Base-by-base conservation (phyloP, 345 rosid species). In the Eucalyptus albens region DNA sequence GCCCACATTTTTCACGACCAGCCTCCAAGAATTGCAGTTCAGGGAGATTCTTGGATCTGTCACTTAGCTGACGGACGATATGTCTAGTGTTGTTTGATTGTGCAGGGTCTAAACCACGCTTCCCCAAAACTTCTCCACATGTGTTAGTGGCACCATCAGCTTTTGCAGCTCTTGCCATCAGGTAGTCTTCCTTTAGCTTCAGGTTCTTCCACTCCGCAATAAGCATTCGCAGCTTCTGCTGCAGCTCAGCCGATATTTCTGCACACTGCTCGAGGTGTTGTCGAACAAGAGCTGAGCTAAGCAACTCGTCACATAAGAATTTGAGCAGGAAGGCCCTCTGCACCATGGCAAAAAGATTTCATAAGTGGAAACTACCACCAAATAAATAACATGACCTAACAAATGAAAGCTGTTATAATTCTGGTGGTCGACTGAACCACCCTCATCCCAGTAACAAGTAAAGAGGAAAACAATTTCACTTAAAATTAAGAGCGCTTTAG, bases 191-290 rank as follows among this genome's bases (percentile, higher is more conserved):
- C 93, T 92, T 95, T 83, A 93, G 91, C 93, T 93, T 98, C 42
- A 95, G 91, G 88, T 90, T 95, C 94, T 93, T 97, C 97, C 93
- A 94, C 92, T 98, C 98, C 15, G 86, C 89, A 87, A 91, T 92
- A 42, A 94, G 93, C 55, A 97, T 93, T 15, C 99, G 98, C 90
- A 98, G 92, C 90, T 95, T 97, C 94, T 97, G 99, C 94, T 96
- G 99, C 91, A 96, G 90, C 89, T 98, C 99, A 88, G 92, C 92
- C 44, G 93, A 92, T 87, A 94, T 89, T 92, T 98, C 99, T 26
- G 95, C 92, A 87, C 97, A 98, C 29, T 94, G 99, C 94, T 98
- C 99, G 33, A 98, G 97, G 94, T 97, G 98, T 92, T 96, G 99
- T 91, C 92, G 98, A 88, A 97, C 91, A 87, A 96, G 94, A 88